Evolutionary conservation across 1,284 basidiomycete genomes (phyloP).

Genomic region (Naganishia sp.): DNA sequence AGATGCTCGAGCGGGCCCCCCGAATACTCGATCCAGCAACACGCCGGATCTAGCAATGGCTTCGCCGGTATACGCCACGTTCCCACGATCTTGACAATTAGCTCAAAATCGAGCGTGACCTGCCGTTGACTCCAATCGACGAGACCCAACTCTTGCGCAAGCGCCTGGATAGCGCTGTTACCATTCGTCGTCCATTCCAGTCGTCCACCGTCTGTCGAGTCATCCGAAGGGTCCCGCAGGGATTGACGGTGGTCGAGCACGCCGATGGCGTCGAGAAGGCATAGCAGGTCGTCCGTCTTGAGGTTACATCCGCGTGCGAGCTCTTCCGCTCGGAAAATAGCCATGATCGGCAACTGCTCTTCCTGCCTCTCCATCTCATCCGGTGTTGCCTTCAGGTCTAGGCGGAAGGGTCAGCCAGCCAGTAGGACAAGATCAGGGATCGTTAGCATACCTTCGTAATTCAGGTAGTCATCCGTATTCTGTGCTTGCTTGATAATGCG

Average conservation of each 20-base stretch:
- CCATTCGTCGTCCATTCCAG: no score
- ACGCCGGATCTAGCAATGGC: constrained; percentile 46
- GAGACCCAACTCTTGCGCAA: constrained; percentile 36
- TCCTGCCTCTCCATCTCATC: constrained; percentile 28
- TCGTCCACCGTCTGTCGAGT: not conserved
- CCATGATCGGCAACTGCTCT: constrained; percentile 40
- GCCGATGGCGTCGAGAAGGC: constrained; percentile 83
- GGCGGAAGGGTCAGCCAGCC: constrained; percentile 37
- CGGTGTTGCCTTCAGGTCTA: constrained; percentile 9
- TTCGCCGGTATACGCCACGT: constrained; percentile 46
- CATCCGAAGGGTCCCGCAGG: not conserved
- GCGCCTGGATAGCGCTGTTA: constrained; percentile 18
- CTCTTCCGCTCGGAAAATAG: constrained; percentile 67
- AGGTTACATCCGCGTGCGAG: constrained; percentile 79
- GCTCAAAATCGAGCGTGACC: constrained; percentile 65
- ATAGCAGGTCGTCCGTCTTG: constrained; percentile 79
- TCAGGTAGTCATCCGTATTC: constrained; percentile 33
- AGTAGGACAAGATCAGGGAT: no score
- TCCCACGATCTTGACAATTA: constrained; percentile 61
- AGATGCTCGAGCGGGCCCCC: constrained; percentile 11
- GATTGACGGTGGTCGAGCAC: constrained; percentile 60
- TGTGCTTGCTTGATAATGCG: constrained; percentile 35
- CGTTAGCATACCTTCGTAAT: constrained; percentile 3
- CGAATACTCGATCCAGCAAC: constrained; percentile 27
- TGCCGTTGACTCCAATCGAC: constrained; percentile 46